These are phyloP conservation scores for Kalmusia sp. DNA, from an alignment of 2,329 filamentous ascomycete genomes.

Conservation along the genomic window DNA sequence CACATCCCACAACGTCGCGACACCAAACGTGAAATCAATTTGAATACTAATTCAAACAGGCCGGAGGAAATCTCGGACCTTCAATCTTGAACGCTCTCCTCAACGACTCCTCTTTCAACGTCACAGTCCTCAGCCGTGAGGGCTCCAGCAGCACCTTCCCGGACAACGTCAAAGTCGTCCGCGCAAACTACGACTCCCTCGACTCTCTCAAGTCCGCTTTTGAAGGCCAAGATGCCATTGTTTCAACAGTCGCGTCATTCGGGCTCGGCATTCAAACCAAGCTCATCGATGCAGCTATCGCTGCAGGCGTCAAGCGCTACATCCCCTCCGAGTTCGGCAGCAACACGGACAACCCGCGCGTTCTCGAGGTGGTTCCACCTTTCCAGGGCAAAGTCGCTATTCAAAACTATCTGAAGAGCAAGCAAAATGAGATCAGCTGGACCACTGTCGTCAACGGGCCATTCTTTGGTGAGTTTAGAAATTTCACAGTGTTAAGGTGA, in stretches of 20 bases:
- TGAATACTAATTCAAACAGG: conserved; percentile 27
- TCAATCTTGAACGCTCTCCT: conserved; percentile 51
- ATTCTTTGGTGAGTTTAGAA: conserved; percentile 56
- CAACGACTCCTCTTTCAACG: conserved; percentile 54
- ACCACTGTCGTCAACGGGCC: conserved; percentile 57
- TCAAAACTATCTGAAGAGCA: conserved; percentile 61
- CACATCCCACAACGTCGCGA: conserved; percentile 1
- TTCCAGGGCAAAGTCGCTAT: conserved; percentile 58
- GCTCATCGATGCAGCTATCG: conserved; percentile 65
- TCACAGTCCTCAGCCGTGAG: conserved; percentile 64
- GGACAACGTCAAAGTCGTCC: conserved; percentile 51
- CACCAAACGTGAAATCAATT: neutral
- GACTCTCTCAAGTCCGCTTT: conserved; percentile 60
- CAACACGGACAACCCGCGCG: conserved; percentile 47
- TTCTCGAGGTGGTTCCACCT: conserved; percentile 55
- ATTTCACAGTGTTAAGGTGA: neutral
- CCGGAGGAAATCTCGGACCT: conserved; percentile 53
- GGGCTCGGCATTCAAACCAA: conserved; percentile 55
- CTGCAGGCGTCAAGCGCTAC: conserved; percentile 67
- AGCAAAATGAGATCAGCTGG: conserved; percentile 61
- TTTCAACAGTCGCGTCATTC: conserved; percentile 55
- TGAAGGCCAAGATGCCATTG: conserved; percentile 63
- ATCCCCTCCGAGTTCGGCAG: conserved; percentile 67
- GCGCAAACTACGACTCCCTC: conserved; percentile 56
- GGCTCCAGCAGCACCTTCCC: conserved; percentile 51